phyloP scores from a whole-genome alignment of 2,329 filamentous ascomycete species.

The Hypocreales sp. region DNA sequence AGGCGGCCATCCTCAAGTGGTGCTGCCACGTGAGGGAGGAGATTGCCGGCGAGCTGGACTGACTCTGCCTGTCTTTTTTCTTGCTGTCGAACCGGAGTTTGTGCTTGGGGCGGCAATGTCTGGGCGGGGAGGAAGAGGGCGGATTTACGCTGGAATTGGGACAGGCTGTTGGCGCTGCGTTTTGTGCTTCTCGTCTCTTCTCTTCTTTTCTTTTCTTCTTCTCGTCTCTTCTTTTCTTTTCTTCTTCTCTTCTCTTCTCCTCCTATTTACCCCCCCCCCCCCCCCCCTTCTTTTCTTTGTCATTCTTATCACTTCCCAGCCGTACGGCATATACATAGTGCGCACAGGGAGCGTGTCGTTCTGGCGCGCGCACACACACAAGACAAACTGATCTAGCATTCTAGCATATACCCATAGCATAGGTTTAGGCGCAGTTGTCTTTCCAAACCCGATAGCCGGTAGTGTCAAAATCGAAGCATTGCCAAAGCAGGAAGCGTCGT shows the following conservation, averaged over 20 bases:
- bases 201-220: not conserved
- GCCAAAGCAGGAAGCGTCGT: too few species aligned
- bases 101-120: too few species aligned
- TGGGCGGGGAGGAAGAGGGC: too few species aligned
- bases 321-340: too few species aligned
- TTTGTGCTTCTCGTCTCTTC: not conserved
- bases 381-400: constrained; percentile 11
- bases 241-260: not conserved
- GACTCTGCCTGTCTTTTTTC: constrained; percentile 1
- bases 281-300: constrained; percentile 4
- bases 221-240: constrained; percentile 1
- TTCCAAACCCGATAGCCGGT: too few species aligned
- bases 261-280: not conserved
- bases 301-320: constrained; percentile 1
- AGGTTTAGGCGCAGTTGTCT: constrained; percentile 11
- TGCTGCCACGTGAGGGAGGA: constrained; percentile 70
- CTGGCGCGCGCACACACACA: constrained; percentile 1
- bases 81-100: not conserved
- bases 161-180: too few species aligned
- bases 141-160: too few species aligned
- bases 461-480: too few species aligned
- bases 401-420: constrained; percentile 21
- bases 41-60: constrained; percentile 50
- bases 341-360: not conserved
- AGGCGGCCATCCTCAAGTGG: constrained; percentile 72